Conservation (phyloP, 2,329 filamentous ascomycete species). For the Paraphoma chrysanthemicola region DNA sequence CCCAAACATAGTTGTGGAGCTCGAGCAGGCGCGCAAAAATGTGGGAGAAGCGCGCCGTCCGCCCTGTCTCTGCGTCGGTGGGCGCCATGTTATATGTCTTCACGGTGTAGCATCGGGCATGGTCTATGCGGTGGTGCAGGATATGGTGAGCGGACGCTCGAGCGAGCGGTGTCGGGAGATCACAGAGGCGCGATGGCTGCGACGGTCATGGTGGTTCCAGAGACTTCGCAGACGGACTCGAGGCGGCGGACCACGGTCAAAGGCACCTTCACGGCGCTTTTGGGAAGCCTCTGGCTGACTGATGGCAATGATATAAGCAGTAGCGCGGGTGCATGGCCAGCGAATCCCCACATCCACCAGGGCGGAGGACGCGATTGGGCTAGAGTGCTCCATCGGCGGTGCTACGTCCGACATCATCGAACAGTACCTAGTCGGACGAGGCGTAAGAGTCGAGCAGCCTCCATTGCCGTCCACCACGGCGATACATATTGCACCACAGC, state of each 20-base stretch:
- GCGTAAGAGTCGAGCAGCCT: neutral
- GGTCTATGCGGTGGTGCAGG: neutral
- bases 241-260: neutral
- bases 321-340: neutral
- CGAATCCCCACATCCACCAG: neutral
- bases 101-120: conserved; percentile 6
- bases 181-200: neutral
- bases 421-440: neutral
- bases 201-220: neutral
- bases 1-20: conserved; percentile 49
- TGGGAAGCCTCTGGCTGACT: neutral
- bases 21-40: conserved; percentile 46
- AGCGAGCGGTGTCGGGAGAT: neutral
- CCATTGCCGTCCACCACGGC: neutral
- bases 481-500: neutral
- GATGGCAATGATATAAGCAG: neutral
- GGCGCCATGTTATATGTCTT: conserved; percentile 22
- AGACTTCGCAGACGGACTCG: neutral
- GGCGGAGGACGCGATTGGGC: conserved; percentile 7
- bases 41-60: conserved; percentile 37
- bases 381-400: conserved; percentile 7
- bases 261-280: neutral
- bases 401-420: conserved; percentile 17
- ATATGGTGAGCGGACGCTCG: neutral
- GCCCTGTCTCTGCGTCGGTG: conserved; percentile 11